These are phyloP conservation scores for Beauveria caledonica DNA, from an alignment of 2,329 filamentous ascomycete species.

Conservation along the genomic window DNA sequence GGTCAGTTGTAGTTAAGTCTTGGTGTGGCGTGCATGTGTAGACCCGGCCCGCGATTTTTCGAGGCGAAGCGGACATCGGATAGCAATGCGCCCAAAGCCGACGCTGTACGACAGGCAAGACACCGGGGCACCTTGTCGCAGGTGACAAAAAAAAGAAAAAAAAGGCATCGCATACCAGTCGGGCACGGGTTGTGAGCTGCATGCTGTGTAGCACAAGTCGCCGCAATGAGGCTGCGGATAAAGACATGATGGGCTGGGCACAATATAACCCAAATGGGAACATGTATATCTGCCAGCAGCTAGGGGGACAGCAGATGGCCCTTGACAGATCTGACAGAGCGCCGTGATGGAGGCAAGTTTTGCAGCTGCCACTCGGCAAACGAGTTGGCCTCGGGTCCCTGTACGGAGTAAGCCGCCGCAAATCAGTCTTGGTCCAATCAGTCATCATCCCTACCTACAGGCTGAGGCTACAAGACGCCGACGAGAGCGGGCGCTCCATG, in stretches of 20 bases:
- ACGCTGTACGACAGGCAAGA: neutral
- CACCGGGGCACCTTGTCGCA: neutral
- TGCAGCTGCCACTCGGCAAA: neutral
- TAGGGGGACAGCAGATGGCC: neutral
- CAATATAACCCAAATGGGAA: neutral
- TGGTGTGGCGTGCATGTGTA: too few species aligned
- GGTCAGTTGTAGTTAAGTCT: neutral
- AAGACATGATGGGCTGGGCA: neutral
- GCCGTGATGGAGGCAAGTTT: neutral
- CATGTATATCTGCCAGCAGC: neutral
- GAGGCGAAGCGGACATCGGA: neutral
- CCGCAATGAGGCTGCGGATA: neutral
- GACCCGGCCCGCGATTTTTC: neutral
- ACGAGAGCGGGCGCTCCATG: neutral
- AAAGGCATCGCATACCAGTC: neutral
- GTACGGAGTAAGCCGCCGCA: slow-evolving; percentile 9
- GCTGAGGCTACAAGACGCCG: neutral
- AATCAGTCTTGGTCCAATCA: neutral
- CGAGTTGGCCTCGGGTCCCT: neutral
- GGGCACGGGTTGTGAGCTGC: neutral
- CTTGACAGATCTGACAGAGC: neutral
- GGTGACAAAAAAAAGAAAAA: neutral
- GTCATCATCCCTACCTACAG: too few species aligned
- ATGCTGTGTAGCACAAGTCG: neutral
- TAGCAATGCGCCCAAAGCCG: neutral